Evolutionary conservation across 1,284 basidiomycete species (phyloP).

Genomic region (Ceratobasidium theobromae): DNA sequence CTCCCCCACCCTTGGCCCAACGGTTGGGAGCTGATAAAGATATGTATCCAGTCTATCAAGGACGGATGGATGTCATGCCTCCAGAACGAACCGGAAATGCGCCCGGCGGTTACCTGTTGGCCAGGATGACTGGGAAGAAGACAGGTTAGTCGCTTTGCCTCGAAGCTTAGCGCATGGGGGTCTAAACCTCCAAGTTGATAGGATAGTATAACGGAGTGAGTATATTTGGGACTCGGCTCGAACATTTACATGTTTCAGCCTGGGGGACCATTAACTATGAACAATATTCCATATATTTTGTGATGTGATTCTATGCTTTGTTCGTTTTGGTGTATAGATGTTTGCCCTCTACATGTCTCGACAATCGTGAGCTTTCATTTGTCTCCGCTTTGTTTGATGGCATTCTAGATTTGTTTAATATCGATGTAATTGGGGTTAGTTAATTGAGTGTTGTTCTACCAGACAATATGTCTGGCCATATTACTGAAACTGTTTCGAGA

Average conservation of each 20-base stretch:
- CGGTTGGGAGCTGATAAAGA: not conserved
- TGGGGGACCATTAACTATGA: no score
- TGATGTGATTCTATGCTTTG: no score
- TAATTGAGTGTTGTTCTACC: no score
- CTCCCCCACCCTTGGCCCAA: not conserved
- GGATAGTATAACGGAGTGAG: slow-evolving; percentile 1
- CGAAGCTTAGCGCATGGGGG: no score
- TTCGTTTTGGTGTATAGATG: no score
- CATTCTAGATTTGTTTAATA: not conserved
- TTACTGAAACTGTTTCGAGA: no score
- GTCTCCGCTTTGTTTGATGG: not conserved
- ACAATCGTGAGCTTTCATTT: not conserved
- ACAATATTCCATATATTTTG: no score
- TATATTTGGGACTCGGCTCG: no score
- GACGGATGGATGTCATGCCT: not conserved
- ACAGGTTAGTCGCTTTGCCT: no score
- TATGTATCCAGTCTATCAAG: not conserved
- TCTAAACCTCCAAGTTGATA: no score
- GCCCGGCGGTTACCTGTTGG: not conserved
- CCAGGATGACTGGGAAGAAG: slow-evolving; percentile 5
- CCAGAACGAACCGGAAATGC: not conserved
- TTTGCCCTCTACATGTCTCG: not conserved
- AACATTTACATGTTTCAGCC: no score
- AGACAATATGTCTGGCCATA: no score
- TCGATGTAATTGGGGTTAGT: not conserved